Base-by-base conservation (phyloP, 768 basidiomycete genomes). In the Pleurotus sapidus region DNA sequence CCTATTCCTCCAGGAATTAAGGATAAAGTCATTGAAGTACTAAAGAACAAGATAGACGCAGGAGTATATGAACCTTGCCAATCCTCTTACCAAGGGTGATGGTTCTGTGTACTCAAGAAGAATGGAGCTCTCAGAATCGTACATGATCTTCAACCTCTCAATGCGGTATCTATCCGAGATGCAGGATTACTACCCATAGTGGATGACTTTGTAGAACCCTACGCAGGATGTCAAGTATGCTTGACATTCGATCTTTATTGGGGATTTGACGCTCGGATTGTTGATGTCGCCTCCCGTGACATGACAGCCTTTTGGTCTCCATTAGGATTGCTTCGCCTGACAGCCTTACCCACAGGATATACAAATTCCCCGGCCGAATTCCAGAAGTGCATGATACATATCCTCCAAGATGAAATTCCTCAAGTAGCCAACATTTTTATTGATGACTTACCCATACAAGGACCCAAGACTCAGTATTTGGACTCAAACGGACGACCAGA, bases 401-500 rank as follows among this genome's bases (percentile, higher is more conserved):
- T 20, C 3, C 20, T 20, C 3, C 20, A 20, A 20, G 20, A 20
- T 20, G 20, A 20, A 20, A 20, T 20, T 3, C 20, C 20, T 20
- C 20, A 20, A 20, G 20, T 20, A 20, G 20, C 20, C 20, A 20
- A 20, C 20, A 20, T 20, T 20, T 20, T 20, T 3, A 11, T 34
- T 17, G 39, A 40, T 40, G 39, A 40, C 17, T 17, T 67, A 2
- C 62, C 64, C 1, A 59, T 69, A 18, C 64, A 66, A 56, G 67
- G 75, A 12, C 76, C 70, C 0, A 24, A 42, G 2, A 67, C 74
- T 0, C 48, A 55, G 3, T 78, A 79, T 46, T 67, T 59, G 1
- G n/a, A 58, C 0, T 3, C 17, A 1, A 6, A 56, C 11, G 70
- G 71, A 8, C 58, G 66, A 0, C 71, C 55, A 5, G 24, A 72